Percentiles rank a stretch among this genome's conserved stretches.
These are phyloP conservation scores for Laetiporus sulphureus DNA, from an alignment of 1,284 basidiomycete genomes.

Conservation along the genomic window DNA sequence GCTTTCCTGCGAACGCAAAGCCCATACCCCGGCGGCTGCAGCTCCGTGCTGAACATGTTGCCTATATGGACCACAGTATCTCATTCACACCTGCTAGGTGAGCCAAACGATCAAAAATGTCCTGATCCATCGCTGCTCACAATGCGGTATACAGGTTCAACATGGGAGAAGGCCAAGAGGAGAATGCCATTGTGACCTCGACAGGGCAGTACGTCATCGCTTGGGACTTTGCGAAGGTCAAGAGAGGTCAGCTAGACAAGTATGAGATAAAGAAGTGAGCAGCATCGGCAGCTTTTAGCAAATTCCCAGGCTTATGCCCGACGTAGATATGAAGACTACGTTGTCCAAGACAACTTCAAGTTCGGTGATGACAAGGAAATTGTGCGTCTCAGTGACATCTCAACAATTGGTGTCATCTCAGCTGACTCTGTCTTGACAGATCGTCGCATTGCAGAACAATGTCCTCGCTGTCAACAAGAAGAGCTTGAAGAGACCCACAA, in stretches of 20 bases:
- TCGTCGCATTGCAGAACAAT: constrained; percentile 93
- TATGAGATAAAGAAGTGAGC: constrained; percentile 89
- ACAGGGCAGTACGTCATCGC: constrained; percentile 94
- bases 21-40: constrained; percentile 89
- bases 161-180: constrained; percentile 77
- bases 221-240: constrained; percentile 95
- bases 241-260: constrained; percentile 84
- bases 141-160: constrained; percentile 69
- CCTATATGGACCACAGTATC: constrained; percentile 89
- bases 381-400: too few relatives aligned
- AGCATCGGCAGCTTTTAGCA: constrained; percentile 13
- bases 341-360: constrained; percentile 96
- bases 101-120: constrained; percentile 9
- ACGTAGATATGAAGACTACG: constrained; percentile 78
- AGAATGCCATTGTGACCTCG: constrained; percentile 95
- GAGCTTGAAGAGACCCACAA: constrained; percentile 81
- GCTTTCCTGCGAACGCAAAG: constrained; percentile 93
- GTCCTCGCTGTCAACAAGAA: constrained; percentile 94
- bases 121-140: neutral
- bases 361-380: constrained; percentile 95
- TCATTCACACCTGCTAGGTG: constrained; percentile 90
- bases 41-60: constrained; percentile 88
- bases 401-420: too few relatives aligned
- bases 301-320: constrained; percentile 6
- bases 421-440: constrained; percentile 49